phyloP scores from a whole-genome alignment of 768 basidiomycete genomes.

The Favolaschia claudopus region DNA sequence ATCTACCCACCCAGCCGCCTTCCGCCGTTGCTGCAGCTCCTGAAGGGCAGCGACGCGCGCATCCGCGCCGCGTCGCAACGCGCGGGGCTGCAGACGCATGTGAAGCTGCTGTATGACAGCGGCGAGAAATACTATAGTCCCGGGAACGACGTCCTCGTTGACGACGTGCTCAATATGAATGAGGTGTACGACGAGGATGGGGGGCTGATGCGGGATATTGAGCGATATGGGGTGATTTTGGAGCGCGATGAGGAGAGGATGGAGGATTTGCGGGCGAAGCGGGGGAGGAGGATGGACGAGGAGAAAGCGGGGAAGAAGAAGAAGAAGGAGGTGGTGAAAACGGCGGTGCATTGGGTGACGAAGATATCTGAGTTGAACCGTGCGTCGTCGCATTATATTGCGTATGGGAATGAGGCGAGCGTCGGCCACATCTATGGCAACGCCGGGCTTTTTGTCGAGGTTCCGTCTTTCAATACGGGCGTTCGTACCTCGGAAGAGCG shows the following conservation, averaged over 20 bases:
- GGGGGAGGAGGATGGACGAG: too few relatives aligned
- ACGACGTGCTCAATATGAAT: not conserved
- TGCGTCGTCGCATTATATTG: too few relatives aligned
- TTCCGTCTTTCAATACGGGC: too few relatives aligned
- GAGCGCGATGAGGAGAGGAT: not conserved
- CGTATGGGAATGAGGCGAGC: too few relatives aligned
- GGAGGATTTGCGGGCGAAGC: too few relatives aligned
- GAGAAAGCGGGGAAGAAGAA: too few relatives aligned
- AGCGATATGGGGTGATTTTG: not conserved
- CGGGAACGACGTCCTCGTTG: not conserved
- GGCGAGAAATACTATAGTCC: not conserved
- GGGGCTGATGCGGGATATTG: not conserved
- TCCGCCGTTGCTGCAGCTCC: not conserved
- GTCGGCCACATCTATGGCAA: too few relatives aligned
- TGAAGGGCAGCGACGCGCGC: constrained; percentile 16
- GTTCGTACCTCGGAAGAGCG: too few relatives aligned
- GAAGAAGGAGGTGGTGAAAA: too few relatives aligned
- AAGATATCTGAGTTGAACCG: too few relatives aligned
- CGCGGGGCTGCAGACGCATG: constrained; percentile 3
- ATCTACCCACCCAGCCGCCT: not conserved
- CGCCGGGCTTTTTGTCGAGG: too few relatives aligned
- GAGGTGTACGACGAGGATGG: not conserved
- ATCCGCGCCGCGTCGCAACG: not conserved
- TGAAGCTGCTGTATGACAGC: constrained; percentile 1
- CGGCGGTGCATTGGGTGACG: too few relatives aligned